Percentiles rank a stretch among this genome's conserved stretches.
These are phyloP conservation scores for Eremochloa ophiuroides DNA, from an alignment of 176 grass and related monocot genomes.

Conservation along the genomic window DNA sequence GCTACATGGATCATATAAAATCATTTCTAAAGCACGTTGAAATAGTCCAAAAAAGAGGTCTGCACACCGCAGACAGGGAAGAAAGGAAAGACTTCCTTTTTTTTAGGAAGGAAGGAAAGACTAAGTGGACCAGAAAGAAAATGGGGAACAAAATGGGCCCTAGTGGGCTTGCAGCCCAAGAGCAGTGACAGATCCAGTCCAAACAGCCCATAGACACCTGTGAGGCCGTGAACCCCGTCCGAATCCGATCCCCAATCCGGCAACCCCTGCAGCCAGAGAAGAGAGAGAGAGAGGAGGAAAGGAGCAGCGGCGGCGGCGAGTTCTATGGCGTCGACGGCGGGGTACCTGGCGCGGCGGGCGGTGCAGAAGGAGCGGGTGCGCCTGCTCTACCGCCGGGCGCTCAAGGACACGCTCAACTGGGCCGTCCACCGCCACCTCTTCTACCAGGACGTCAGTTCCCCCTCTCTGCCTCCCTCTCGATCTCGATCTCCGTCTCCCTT, in stretches of 20 bases:
- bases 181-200: neutral
- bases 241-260: constrained; percentile 19
- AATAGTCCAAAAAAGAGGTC: neutral
- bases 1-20: neutral
- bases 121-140: neutral
- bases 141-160: neutral
- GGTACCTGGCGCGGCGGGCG: constrained; percentile 71
- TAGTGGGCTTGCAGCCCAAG: neutral
- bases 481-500: constrained; percentile 4
- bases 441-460: constrained; percentile 67
- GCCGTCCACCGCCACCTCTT: constrained; percentile 96
- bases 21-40: neutral
- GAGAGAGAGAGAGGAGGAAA: constrained; percentile 8
- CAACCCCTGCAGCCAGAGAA: neutral
- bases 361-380: constrained; percentile 94
- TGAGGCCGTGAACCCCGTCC: neutral
- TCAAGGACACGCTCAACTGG: constrained; percentile 99
- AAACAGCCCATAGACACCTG: neutral
- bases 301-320: constrained; percentile 24
- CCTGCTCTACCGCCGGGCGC: constrained; percentile 76
- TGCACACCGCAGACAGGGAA: neutral
- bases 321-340: constrained; percentile 62
- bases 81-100: neutral
- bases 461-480: neutral
- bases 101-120: too few species aligned